Percentiles rank a stretch among this genome's conserved stretches.
Conservation (phyloP, 1,284 basidiomycete species). For the Cerrena zonata region DNA sequence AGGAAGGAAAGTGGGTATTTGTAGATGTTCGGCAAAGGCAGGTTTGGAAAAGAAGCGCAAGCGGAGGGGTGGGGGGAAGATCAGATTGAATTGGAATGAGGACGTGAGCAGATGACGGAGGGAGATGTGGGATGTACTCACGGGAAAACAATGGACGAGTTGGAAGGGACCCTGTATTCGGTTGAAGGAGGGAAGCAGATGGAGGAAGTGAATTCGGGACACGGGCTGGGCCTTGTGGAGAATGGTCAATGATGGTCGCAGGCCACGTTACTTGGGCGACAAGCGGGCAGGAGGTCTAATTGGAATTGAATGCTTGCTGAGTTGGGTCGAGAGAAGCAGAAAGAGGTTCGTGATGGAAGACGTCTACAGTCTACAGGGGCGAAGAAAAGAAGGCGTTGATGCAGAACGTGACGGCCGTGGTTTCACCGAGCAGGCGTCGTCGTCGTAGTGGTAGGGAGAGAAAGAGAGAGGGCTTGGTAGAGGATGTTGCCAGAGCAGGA, state of each 20-base stretch:
- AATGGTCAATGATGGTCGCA: not conserved
- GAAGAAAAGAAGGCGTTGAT: not conserved
- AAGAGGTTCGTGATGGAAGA: not conserved
- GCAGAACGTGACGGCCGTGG: not conserved
- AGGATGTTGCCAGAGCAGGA: not conserved
- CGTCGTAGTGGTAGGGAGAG: not conserved
- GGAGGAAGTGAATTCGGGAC: not conserved
- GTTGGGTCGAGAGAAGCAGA: too few species aligned
- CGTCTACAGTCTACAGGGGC: not conserved
- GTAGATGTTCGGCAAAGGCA: too few species aligned
- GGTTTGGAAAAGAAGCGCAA: too few species aligned
- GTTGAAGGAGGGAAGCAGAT: not conserved
- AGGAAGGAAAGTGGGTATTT: not conserved
- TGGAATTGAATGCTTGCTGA: not conserved
- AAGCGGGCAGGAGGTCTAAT: not conserved
- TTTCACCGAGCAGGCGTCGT: not conserved
- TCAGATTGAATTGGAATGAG: too few species aligned
- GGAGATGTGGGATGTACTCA: constrained; percentile 2
- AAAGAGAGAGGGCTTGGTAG: constrained; percentile 1
- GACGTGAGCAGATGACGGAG: too few species aligned
- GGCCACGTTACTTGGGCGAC: not conserved
- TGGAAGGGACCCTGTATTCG: not conserved
- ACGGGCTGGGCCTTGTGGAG: not conserved
- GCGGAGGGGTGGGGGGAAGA: not conserved
- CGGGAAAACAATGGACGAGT: constrained; percentile 5